Conservation (phyloP, 495 filamentous ascomycete species). For the Bacidia gigantensis region DNA sequence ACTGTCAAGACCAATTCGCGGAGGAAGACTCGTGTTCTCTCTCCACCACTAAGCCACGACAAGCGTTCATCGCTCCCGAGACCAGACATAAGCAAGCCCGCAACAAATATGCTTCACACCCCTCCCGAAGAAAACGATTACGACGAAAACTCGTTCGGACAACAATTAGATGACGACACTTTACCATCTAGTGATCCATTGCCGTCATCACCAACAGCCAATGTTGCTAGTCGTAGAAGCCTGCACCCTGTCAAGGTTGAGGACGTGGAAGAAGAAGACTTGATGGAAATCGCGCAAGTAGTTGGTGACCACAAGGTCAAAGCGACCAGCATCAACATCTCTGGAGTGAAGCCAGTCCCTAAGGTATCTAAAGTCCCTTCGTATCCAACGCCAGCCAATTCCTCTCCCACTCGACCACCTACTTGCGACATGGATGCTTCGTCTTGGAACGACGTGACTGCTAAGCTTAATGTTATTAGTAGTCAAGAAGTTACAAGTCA, state of each 20-base stretch:
- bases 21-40: slow-evolving; percentile 65
- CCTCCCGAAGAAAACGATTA: slow-evolving; percentile 28
- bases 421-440: slow-evolving; percentile 60
- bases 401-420: slow-evolving; percentile 53
- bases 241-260: slow-evolving; percentile 44
- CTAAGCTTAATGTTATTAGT: slow-evolving; percentile 71
- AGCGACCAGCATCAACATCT: slow-evolving; percentile 65
- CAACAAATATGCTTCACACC: slow-evolving; percentile 25
- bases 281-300: slow-evolving; percentile 73
- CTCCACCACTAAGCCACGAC: slow-evolving; percentile 48
- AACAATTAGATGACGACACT: slow-evolving; percentile 44
- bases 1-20: slow-evolving; percentile 58
- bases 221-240: slow-evolving; percentile 62
- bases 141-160: slow-evolving; percentile 41
- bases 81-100: slow-evolving; percentile 10
- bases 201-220: slow-evolving; percentile 77
- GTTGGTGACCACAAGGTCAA: slow-evolving; percentile 48
- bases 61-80: slow-evolving; percentile 33
- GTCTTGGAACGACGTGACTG: slow-evolving; percentile 75
- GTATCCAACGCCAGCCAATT: slow-evolving; percentile 56
- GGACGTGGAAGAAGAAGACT: slow-evolving; percentile 54
- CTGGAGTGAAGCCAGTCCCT: slow-evolving; percentile 65
- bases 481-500: slow-evolving; percentile 47
- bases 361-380: slow-evolving; percentile 51
- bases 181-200: slow-evolving; percentile 71